Conservation (phyloP, 805 yeast species). For the Starmerella floris region DNA sequence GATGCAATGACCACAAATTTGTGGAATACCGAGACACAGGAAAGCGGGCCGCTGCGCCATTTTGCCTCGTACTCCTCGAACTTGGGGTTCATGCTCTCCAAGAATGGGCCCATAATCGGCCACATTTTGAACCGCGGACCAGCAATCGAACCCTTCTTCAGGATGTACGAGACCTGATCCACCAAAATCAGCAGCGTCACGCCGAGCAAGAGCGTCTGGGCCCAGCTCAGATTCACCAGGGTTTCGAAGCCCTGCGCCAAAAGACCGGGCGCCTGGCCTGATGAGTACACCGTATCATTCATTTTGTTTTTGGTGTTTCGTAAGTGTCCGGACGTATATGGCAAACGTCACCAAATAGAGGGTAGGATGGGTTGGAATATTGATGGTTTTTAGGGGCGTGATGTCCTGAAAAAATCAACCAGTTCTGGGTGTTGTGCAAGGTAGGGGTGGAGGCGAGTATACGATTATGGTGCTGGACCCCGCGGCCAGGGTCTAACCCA, state of each 20-base stretch:
- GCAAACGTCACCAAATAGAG: no score
- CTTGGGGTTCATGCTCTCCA: conserved; percentile 89
- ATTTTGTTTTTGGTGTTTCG: background rate
- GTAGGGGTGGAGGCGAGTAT: no score
- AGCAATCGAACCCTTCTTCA: conserved; percentile 73
- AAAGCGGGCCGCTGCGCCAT: conserved; percentile 88
- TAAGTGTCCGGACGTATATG: no score
- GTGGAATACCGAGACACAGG: conserved; percentile 96
- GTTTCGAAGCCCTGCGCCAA: background rate
- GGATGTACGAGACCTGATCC: conserved; percentile 51
- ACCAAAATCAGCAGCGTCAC: conserved; percentile 12
- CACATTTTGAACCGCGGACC: conserved; percentile 81
- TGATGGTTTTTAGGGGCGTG: no score
- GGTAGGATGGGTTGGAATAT: no score
- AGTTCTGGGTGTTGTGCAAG: no score
- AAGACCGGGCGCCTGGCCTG: background rate
- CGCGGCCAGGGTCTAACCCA: no score
- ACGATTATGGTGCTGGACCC: no score
- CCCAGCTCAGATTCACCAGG: conserved; percentile 7
- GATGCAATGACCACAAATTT: conserved; percentile 93
- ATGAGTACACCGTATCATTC: conserved; percentile 3
- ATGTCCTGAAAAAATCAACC: no score
- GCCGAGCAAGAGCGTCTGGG: conserved; percentile 12
- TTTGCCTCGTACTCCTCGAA: conserved; percentile 85
- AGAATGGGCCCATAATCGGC: conserved; percentile 94